phyloP scores from a whole-genome alignment of 345 rosid species.

The Eucalyptus cloeziana region DNA sequence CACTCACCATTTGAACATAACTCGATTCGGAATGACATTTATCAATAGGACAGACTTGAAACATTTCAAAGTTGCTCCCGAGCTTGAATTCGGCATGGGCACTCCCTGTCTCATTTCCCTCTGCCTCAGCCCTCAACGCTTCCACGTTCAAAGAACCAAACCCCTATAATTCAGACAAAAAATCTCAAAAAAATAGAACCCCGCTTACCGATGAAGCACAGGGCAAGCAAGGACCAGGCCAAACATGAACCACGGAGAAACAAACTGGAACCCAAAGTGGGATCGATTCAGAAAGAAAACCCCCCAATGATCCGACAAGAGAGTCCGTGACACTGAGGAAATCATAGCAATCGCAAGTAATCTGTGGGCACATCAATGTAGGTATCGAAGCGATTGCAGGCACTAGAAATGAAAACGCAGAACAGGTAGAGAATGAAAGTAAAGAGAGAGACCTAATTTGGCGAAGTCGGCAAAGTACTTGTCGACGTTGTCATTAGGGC shows the following conservation, averaged over 20 bases:
- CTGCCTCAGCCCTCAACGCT: neutral
- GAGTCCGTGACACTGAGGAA: no score
- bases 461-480: conserved; percentile 85
- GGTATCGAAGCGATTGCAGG: no score
- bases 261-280: no score
- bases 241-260: no score
- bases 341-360: no score
- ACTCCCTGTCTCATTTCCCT: neutral
- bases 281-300: no score
- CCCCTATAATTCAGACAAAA: neutral
- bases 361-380: no score
- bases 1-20: neutral
- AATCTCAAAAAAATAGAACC: no score
- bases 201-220: no score
- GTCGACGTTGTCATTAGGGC: conserved; percentile 3
- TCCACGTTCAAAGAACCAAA: neutral
- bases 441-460: conserved; percentile 42
- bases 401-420: neutral
- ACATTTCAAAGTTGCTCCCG: neutral
- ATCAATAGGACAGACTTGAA: neutral
- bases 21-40: neutral
- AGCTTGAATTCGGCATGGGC: neutral
- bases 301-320: no score
- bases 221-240: no score
- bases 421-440: neutral